These are phyloP conservation scores for Picochlorum costavermella DNA, from an alignment of 139 green algal genomes.

Conservation along the genomic window DNA sequence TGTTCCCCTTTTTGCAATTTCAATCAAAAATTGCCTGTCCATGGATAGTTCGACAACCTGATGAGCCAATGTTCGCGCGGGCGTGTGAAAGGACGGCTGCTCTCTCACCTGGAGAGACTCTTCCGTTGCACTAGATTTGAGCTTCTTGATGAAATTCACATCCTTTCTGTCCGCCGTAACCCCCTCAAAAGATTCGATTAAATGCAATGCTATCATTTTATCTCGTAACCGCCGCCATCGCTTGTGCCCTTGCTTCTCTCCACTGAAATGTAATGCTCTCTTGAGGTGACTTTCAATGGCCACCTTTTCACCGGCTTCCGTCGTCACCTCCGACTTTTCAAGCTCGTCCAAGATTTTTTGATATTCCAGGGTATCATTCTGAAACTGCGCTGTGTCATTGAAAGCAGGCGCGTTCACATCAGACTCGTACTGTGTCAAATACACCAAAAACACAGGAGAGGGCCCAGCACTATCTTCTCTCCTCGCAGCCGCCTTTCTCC, in stretches of 20 bases:
- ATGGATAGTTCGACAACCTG: slow-evolving; percentile 26
- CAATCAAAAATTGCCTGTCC: slow-evolving; percentile 5
- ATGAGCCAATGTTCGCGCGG: too few species aligned
- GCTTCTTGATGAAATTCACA: slow-evolving; percentile 21
- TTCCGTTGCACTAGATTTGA: slow-evolving; percentile 1
- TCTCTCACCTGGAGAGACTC: not conserved
- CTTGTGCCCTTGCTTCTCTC: slow-evolving; percentile 26
- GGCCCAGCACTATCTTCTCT: not conserved
- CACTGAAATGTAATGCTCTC: not conserved
- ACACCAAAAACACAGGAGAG: not conserved
- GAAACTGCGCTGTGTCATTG: not conserved
- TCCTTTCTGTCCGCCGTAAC: slow-evolving; percentile 9
- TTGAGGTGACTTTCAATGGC: too few species aligned
- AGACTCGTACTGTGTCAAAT: not conserved
- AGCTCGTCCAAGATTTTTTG: not conserved
- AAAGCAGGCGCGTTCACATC: not conserved
- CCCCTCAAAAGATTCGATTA: slow-evolving; percentile 29
- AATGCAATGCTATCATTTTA: slow-evolving; percentile 23
- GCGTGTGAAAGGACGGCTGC: too few species aligned
- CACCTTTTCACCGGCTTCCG: too few species aligned
- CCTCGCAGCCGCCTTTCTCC: slow-evolving; percentile 18
- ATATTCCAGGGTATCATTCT: not conserved
- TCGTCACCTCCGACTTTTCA: slow-evolving; percentile 1
- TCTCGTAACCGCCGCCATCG: slow-evolving; percentile 36
- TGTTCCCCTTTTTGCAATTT: slow-evolving; percentile 2